Evolutionary conservation across 1,284 basidiomycete genomes (phyloP), one percentile per base, ranked within the genome.

Genomic region (Inonotus hispidus): DNA sequence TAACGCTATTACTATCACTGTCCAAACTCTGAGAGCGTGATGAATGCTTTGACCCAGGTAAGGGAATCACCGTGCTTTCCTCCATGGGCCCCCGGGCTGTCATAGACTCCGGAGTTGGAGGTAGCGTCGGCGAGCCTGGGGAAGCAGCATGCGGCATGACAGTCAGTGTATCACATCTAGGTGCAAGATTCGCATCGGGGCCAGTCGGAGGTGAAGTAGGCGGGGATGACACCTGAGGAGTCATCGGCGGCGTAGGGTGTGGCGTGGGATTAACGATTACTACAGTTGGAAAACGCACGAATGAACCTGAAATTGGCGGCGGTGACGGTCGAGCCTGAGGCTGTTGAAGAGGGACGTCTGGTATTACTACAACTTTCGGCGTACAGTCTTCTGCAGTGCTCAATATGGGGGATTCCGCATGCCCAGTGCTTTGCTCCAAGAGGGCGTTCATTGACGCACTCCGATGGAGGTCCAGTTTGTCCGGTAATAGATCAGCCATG

Each of bases 401-500:
- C n/a, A 46, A 43, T 19, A 49, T 60, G 29, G 39, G 38, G 2
- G 52, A 43, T 25, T 41, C 46, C 10, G 29, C 58, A 11, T 47
- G 27, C 47, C 58, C 52, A 50, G 25, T 47, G 27, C 41, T 46
- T 19, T 53, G 14, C 50, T 60, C 52, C 13, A 32, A 45, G 10
- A 60, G 21, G 25, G 21, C 21, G 16, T 25, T 32, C n/a, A 38
- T 47, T 16, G 58, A 53, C 25, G 38, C 21, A 43, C 35, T 25
- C 37, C 47, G 47, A 29, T 59, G 53, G 11, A 54, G 57, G 56
- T 64, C 68, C 49, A 74, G 58, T 65, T 72, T 73, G 63, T 70
- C 66, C 41, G 74, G 81, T 71, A 85, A 70, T 68, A 86, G 80
- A 66, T 84, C 82, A 68, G 77, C 76, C 56, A 87, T 84, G 65